Base-by-base conservation (phyloP, 1,284 basidiomycete genomes). In the Ceratobasidium sp. region DNA sequence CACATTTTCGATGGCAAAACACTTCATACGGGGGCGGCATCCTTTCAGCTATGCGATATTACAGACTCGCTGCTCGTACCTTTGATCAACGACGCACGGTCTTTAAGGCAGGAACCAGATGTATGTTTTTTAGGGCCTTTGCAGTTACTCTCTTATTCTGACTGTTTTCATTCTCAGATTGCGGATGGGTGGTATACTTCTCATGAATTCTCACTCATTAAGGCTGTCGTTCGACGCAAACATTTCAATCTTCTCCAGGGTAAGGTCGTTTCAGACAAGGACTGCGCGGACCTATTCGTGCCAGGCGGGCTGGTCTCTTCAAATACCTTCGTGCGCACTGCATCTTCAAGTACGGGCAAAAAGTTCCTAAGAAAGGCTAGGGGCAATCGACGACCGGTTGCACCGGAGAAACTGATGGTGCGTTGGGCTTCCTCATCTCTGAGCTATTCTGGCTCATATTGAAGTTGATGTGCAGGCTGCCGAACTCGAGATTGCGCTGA, bases 21-120 rank as follows among this genome's bases (percentile, higher is more conserved):
- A 92, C 95, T 6, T 94, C 96, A 23, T 42, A 50, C 77, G 17
- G 78, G 70, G 20, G 73, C 66, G 1, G 74, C 79, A 20, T 75
- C 75, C 12, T 99, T 96, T 84, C 97, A 98, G 84, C 87, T 99
- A 6, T 94, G 94, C 84, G 97, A 99, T 84, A 94, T 99, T 79
- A 85, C 88, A 12, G 98, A 99, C 83, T 91, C 92, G 0, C 91
- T 96, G 88, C 85, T 97, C 68, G 90, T 90, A 80, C 87, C 88
- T 64, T 92, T 96, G 89, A 94, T 98, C 77, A 89, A 94, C 79
- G 91, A 93, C 80, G 88, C 90, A 4, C 87, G 90, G 15, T 91
- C 90, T 46, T 85, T 94, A 38, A 88, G 91, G 46, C 91, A 93
- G 79, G 87, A 85, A 23, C 94, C 93, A 82, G 88, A 94, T 84